Evolutionary conservation across 2,329 filamentous ascomycete species (phyloP).

Genomic region (Aspergillus ustus): DNA sequence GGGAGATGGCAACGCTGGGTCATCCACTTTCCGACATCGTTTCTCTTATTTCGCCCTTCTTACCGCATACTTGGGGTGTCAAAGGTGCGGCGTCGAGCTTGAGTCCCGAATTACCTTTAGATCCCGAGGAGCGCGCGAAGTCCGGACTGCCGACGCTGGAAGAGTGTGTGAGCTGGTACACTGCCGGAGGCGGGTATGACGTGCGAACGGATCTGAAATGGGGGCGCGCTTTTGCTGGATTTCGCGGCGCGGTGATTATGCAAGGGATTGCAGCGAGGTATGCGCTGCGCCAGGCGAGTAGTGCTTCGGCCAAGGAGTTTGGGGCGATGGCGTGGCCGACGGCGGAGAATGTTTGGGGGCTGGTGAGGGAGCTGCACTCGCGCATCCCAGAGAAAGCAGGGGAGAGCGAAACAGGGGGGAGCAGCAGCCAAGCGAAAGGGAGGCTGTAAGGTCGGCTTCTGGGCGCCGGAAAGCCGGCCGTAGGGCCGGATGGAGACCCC

Average conservation of each 20-base stretch:
- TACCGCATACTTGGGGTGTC: constrained; percentile 26
- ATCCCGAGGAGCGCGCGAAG: constrained; percentile 4
- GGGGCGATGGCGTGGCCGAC: constrained; percentile 37
- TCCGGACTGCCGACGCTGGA: constrained; percentile 68
- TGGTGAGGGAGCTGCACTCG: neutral
- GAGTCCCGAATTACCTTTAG: neutral
- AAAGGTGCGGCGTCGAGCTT: neutral
- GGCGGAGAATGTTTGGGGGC: neutral
- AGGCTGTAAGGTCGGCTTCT: neutral
- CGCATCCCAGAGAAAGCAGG: neutral
- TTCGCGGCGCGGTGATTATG: constrained; percentile 65
- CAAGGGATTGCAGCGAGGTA: constrained; percentile 93
- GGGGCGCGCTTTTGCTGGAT: constrained; percentile 67
- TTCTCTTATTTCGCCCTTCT: constrained; percentile 65
- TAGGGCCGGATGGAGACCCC: neutral
- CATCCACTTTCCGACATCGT: constrained; percentile 89
- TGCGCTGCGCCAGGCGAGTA: constrained; percentile 85
- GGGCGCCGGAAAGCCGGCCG: neutral
- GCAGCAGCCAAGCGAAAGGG: neutral
- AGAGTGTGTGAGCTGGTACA: constrained; percentile 68
- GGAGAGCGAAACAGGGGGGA: neutral
- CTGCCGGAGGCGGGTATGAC: constrained; percentile 72
- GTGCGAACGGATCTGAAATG: constrained; percentile 62
- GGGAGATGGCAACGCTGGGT: constrained; percentile 97
- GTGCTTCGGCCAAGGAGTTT: constrained; percentile 75